A percentile compares a stretch with the other conserved stretches of the same genome.
These are phyloP conservation scores for Plasmopara halstedii DNA, from an alignment of 352 stramenopile genomes.

Conservation along the genomic window DNA sequence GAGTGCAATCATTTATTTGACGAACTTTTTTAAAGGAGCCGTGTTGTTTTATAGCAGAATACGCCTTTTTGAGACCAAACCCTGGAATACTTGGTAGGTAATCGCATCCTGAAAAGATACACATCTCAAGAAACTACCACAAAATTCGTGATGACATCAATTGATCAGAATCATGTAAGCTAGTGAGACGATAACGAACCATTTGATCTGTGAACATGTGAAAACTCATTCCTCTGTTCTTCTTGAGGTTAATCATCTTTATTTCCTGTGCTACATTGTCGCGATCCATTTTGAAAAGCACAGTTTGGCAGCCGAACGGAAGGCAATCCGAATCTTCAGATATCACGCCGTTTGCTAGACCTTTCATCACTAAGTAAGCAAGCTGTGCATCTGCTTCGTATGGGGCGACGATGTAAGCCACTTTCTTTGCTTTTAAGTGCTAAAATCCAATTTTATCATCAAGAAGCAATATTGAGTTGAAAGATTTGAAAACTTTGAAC, in stretches of 20 bases:
- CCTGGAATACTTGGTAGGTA: constrained; percentile 77
- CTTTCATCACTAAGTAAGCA: constrained; percentile 77
- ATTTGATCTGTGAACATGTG: constrained; percentile 83
- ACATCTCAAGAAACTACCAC: constrained; percentile 82
- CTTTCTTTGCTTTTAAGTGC: constrained; percentile 45
- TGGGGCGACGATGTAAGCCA: constrained; percentile 92
- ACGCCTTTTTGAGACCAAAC: constrained; percentile 79
- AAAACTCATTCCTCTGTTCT: constrained; percentile 63
- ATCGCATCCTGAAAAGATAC: constrained; percentile 88
- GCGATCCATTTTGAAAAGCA: constrained; percentile 96
- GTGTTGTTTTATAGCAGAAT: constrained; percentile 64
- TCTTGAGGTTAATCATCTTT: constrained; percentile 49
- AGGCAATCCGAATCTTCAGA: constrained; percentile 95
- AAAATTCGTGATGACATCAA: neutral
- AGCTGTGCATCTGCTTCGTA: constrained; percentile 98
- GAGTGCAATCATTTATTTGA: neutral
- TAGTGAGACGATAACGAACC: constrained; percentile 23
- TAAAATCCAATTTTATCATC: constrained; percentile 7
- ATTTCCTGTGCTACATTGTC: constrained; percentile 85
- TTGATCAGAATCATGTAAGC: neutral
- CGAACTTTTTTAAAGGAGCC: constrained; percentile 53
- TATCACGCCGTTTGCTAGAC: constrained; percentile 90
- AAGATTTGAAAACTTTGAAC: neutral
- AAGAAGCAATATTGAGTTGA: too few relatives aligned
- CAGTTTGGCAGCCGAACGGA: constrained; percentile 84